phyloP scores from a whole-genome alignment of 345 rosid genomes.

The Theobroma cacao region DNA sequence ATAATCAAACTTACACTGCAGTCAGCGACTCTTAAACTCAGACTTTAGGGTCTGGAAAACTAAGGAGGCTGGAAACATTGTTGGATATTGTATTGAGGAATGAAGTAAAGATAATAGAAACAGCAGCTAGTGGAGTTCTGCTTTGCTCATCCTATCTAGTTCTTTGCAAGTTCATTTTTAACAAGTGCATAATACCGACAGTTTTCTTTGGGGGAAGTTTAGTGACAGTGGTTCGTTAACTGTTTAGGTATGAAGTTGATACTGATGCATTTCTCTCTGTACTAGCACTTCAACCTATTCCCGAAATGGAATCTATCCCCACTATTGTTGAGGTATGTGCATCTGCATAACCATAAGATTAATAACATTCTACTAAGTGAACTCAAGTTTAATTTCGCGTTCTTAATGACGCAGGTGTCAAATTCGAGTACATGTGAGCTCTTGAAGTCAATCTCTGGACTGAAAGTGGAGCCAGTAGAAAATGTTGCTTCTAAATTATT shows the following conservation, averaged over 20 bases:
- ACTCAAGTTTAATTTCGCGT: conserved; percentile 8
- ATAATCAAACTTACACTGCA: not conserved
- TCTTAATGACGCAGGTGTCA: conserved; percentile 59
- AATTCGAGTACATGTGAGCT: conserved; percentile 76
- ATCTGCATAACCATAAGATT: not conserved
- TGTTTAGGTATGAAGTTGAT: conserved; percentile 84
- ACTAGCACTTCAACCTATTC: conserved; percentile 86
- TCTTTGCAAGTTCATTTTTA: not conserved
- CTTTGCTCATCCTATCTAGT: not conserved
- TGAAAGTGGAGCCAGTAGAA: conserved; percentile 92
- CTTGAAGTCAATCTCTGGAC: conserved; percentile 75
- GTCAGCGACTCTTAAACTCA: not conserved
- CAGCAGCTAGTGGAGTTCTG: not conserved
- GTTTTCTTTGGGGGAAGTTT: conserved; percentile 13
- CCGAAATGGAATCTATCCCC: conserved; percentile 68
- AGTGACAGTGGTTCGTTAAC: conserved; percentile 27
- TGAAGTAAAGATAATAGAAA: not conserved
- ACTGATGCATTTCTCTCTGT: conserved; percentile 92
- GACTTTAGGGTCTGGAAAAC: not conserved
- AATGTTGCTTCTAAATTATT: conserved; percentile 85
- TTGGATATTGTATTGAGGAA: not conserved
- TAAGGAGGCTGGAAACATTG: not conserved
- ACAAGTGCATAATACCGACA: conserved; percentile 1
- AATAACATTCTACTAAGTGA: conserved; percentile 2
- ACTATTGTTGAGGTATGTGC: conserved; percentile 87